Conservation (phyloP, 2,329 filamentous ascomycete species). For the Coniochaeta ligniaria region DNA sequence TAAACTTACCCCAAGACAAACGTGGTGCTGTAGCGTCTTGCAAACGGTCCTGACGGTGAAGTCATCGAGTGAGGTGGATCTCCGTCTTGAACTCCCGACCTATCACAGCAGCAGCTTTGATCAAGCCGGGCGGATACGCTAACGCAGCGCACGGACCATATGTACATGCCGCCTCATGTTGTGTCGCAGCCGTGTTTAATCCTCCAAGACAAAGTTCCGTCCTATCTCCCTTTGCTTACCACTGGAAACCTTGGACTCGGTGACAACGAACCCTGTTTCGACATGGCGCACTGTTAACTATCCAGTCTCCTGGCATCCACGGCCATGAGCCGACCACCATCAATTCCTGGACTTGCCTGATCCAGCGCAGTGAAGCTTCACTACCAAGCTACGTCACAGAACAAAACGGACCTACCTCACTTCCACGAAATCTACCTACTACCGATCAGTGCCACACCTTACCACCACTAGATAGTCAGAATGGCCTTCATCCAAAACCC, state of each 20-base stretch:
- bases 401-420: neutral
- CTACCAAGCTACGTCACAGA: conserved; percentile 1
- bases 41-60: neutral
- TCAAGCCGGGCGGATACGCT: neutral
- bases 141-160: neutral
- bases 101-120: neutral
- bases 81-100: neutral
- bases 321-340: neutral
- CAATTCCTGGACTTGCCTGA: neutral
- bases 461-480: conserved; percentile 2
- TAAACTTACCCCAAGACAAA: too few relatives aligned
- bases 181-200: neutral
- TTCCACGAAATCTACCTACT: neutral
- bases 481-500: conserved; percentile 70
- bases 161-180: neutral
- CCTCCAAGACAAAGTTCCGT: neutral
- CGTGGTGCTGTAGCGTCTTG: too few relatives aligned
- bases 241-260: neutral
- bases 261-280: neutral
- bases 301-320: neutral
- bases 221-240: neutral
- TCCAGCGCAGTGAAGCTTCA: neutral
- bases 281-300: neutral
- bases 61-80: neutral
- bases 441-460: neutral